Evolutionary conservation across 192 early-diverging fungal genomes (phyloP).

Genomic region (Coemansia sp.): DNA sequence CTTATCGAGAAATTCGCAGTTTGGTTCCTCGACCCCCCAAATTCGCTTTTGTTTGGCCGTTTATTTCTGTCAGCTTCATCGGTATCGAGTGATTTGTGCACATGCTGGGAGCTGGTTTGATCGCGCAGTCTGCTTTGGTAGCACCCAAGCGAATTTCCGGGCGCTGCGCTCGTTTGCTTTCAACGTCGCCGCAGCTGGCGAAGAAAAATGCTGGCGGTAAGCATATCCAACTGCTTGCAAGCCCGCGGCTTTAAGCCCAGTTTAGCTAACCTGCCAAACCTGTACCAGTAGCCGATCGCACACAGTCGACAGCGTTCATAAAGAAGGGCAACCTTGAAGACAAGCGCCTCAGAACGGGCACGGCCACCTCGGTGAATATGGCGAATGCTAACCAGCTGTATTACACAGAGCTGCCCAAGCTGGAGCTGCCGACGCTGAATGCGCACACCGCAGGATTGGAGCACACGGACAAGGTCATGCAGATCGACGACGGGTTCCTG

Average conservation of each 20-base stretch:
- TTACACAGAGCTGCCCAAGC: conserved; percentile 12
- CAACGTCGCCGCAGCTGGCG: neutral
- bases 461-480: conserved; percentile 22
- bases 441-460: conserved; percentile 13
- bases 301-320: conserved; percentile 36
- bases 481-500: conserved; percentile 20
- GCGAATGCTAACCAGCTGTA: conserved; percentile 30
- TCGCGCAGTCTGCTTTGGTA: conserved; percentile 13
- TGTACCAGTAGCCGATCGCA: conserved; percentile 27
- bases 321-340: conserved; percentile 9
- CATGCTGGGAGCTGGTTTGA: conserved; percentile 13
- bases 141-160: too few species aligned
- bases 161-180: conserved; percentile 6
- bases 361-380: conserved; percentile 34
- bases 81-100: too few species aligned
- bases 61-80: too few species aligned
- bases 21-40: too few species aligned
- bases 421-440: conserved; percentile 7
- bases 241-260: too few species aligned
- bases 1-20: too few species aligned
- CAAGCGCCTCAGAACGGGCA: conserved; percentile 25
- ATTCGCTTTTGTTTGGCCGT: too few species aligned
- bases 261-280: too few species aligned
- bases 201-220: too few species aligned
- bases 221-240: too few species aligned